Conservation (phyloP, 1,139 yeast genomes). For the Yamadazyma sp. region DNA sequence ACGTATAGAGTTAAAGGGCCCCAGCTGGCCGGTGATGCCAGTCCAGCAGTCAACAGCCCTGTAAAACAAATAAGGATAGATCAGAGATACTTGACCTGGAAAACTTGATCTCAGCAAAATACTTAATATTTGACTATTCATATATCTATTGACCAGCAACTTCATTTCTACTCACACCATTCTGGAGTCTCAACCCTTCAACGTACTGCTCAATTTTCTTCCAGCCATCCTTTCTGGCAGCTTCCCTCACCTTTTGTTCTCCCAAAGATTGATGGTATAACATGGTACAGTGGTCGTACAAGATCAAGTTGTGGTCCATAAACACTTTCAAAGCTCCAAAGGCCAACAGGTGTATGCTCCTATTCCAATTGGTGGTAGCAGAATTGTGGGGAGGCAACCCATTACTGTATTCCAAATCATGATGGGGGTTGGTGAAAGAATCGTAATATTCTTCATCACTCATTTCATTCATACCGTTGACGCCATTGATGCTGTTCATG, state of each 20-base stretch:
- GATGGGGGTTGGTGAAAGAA: conserved; percentile 40
- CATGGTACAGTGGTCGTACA: conserved; percentile 90
- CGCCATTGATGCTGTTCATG: conserved; percentile 18
- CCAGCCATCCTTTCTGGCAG: conserved; percentile 74
- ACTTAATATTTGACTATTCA: neutral
- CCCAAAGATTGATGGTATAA: conserved; percentile 75
- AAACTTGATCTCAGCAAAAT: neutral
- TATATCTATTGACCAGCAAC: conserved; percentile 19
- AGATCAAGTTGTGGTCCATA: conserved; percentile 88
- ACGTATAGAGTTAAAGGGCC: too few species aligned
- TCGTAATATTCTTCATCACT: conserved; percentile 49
- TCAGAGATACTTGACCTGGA: neutral
- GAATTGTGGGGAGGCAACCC: conserved; percentile 44
- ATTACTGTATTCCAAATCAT: conserved; percentile 28
- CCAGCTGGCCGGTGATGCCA: too few species aligned
- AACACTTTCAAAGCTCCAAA: conserved; percentile 89
- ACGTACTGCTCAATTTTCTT: conserved; percentile 67
- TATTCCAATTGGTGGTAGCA: conserved; percentile 72
- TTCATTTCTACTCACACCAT: conserved; percentile 4
- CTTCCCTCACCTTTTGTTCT: conserved; percentile 62
- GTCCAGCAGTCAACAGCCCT: too few species aligned
- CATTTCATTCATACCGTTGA: conserved; percentile 36
- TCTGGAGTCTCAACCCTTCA: conserved; percentile 15
- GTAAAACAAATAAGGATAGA: too few species aligned
- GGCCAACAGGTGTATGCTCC: conserved; percentile 88